Base-by-base conservation (phyloP, 495 filamentous ascomycete genomes). In the Penicillium pancosmium region DNA sequence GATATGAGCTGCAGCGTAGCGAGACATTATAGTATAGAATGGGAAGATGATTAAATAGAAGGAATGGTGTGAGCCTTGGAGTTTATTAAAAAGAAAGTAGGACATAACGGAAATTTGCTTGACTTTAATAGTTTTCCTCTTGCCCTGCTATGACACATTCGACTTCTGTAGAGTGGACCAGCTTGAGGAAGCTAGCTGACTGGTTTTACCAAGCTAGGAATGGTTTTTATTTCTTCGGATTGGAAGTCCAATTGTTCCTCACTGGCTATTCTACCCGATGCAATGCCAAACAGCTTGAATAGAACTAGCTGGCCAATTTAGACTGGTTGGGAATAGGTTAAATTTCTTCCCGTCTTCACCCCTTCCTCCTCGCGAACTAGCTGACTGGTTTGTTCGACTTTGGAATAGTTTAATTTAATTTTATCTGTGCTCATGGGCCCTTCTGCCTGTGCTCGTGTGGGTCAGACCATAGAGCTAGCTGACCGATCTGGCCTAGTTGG, bases 1-100 rank as follows among this genome's bases (percentile, higher is more conserved):
- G n/a, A 52, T 57, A 62, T 82, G 77, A 7, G 64, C 68, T 50
- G 68, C 72, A 35, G 74, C 64, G 63, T 85, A 84, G 31, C 40
- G 55, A 51, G 55, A 46, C 55, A 58, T 58, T 51, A 16, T 47
- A 51, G 43, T 27, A 25, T 31, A 6, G 4, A 31, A 31, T 31
- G 27, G 8, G 27, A 9, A 31, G 27, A 31, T 31, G 4, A 0
- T 31, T 31, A 8, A 31, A 8, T 15, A 18, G 31, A 21, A 48
- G 21, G 25, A 57, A 40, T 12, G 36, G 12, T 38, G 34, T 40
- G 27, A 31, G 27, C 4, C 4, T 31, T 31, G 27, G 27, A 31
- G 8, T 8, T 6, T 31, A 31, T 52, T 52, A 4, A 12, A 23
- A 23, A 23, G 50, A 52, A 11, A 33, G 13, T 19, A 19, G 23